These are phyloP conservation scores for Triticum dicoccoides DNA, from an alignment of 176 grass and related monocot genomes.

Conservation along the genomic window DNA sequence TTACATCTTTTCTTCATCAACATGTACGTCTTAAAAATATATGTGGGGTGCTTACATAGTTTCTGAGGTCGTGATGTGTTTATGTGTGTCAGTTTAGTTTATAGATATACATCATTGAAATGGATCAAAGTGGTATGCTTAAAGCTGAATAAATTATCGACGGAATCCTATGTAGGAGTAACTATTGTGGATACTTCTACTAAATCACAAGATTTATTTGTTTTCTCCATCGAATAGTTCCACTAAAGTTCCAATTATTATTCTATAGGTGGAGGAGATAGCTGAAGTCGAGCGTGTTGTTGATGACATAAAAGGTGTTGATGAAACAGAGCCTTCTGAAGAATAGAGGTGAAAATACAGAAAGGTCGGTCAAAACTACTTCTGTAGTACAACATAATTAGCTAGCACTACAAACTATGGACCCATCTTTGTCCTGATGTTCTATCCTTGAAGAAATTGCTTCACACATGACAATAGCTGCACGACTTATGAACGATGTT, in stretches of 20 bases:
- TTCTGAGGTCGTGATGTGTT: too few species aligned
- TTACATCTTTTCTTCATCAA: too few species aligned
- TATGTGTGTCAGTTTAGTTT: too few species aligned
- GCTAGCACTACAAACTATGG: background rate
- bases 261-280: conserved; percentile 82
- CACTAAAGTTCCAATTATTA: conserved; percentile 10
- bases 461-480: too few species aligned
- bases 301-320: conserved; percentile 57
- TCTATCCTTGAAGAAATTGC: background rate
- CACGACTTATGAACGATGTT: too few species aligned
- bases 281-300: conserved; percentile 68
- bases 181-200: too few species aligned
- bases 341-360: conserved; percentile 84
- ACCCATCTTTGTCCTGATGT: conserved; percentile 13
- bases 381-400: conserved; percentile 10
- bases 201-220: background rate
- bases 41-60: too few species aligned
- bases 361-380: conserved; percentile 55
- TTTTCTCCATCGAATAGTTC: background rate
- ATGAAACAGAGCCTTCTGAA: conserved; percentile 81
- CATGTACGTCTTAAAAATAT: too few species aligned
- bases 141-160: too few species aligned
- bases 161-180: too few species aligned
- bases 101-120: too few species aligned
- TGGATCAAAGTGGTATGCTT: too few species aligned